Base-by-base conservation (phyloP, 148 eudicot species). In the Vaccinium darrowii region DNA sequence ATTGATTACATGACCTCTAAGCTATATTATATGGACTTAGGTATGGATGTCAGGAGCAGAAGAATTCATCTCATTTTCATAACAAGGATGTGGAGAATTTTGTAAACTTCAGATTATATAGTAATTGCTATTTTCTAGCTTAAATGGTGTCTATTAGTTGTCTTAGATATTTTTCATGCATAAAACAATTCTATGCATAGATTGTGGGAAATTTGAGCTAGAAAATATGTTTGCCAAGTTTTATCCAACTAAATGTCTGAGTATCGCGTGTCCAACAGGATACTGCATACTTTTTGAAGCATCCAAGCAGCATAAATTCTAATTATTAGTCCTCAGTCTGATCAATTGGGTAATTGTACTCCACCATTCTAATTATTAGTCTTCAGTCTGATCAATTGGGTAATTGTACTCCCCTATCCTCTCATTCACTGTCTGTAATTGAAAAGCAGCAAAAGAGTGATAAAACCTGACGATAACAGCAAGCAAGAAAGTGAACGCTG, bases 401-500 rank as follows among this genome's bases (percentile, higher is more conserved):
- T 36, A 36, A 36, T 36, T 2, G 39, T 36, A 36, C 39, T 36
- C 39, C 39, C 2, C 39, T 36, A 36, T 53, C 15, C 14, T 10
- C 10, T 52, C 13, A 52, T 3, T 54, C 2, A 60, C 65, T 19
- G 67, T 60, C 25, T 23, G 71, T 21, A 12, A 63, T n/a, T 54
- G 52, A 13, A 50, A 54, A n/a, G 75, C 43, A 30, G 60, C 62
- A 82, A 76, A 76, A 43, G 53, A 52, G 78, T 57, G 60, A 62
- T 1, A 14, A 30, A 58, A 91, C 93, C 93, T 90, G 90, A 90
- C 90, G 81, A 89, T 81, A 74, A 87, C 86, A 85, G 92, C 90
- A 63, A 91, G 92, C 73, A 90, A 19, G 87, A 90, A 91, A 72
- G 93, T 90, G 86, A 90, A 90, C 80, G 92, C 93, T 33, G 93